Base-by-base conservation (phyloP, 2,329 filamentous ascomycete genomes). In the Aspergillus alliaceus region DNA sequence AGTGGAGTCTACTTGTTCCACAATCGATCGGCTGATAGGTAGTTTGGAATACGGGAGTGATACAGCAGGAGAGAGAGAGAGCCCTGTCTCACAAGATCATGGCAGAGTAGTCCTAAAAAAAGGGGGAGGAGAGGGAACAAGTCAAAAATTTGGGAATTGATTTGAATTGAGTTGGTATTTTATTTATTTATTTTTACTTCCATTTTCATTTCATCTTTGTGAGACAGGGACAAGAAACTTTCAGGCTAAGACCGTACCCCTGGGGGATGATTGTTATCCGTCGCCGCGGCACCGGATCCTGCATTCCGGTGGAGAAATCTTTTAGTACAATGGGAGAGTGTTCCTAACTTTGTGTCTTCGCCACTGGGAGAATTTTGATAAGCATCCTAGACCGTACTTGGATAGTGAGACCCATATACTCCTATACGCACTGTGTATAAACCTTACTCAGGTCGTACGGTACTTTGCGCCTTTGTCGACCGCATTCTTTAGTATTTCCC, bases 281-380 rank as follows among this genome's bases (percentile, higher is more conserved):
- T 71, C 71, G 65, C 65, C 70, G 72, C 70, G 72, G 72, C 68
- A 72, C 65, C 66, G 65, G 70, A 67, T 67, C 63, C 57, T 64
- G 61, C 62, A 59, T 71, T 71, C 71, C 70, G 70, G 53, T 72
- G 62, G 57, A 53, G 54, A 53, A 55, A 52, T 15, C n/a, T 15
- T 53, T 53, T 53, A 53, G 40, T 53, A 47, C 51, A 4, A 14
- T 29, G n/a, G 29, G 8, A 34, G 27, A 25, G 18, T 34, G 50
- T 53, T 53, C 20, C 39, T 46, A 32, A 32, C 24, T 24, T 24
- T 14, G 39, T 24, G 25, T 20, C 29, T 42, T 57, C 46, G 55
- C 58, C 58, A 59, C 55, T 49, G 50, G 54, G 42, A 53, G 40
- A 35, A 29, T 44, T 27, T 42, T 25, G 22, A 34, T 53, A 46